Conservation (phyloP, 257 asterid genomes). For the Ilex aquifolium region DNA sequence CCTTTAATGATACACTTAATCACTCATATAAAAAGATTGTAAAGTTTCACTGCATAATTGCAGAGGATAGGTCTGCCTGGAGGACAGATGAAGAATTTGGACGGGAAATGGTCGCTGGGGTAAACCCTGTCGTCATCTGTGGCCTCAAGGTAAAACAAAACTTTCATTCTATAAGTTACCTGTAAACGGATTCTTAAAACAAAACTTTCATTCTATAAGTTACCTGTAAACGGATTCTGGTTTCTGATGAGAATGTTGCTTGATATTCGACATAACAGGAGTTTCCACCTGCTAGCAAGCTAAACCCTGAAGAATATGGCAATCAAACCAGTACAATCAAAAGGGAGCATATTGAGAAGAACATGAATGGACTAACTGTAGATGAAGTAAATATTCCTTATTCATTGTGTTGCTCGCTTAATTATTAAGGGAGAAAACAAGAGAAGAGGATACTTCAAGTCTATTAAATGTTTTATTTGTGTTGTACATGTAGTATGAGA, state of each 20-base stretch:
- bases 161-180: background rate
- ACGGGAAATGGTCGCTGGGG: constrained; percentile 95
- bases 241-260: constrained; percentile 3
- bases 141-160: constrained; percentile 49
- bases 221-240: background rate
- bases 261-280: constrained; percentile 30
- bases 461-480: too few relatives aligned
- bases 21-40: background rate
- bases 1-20: background rate
- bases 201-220: background rate
- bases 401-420: background rate
- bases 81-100: constrained; percentile 93
- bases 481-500: background rate
- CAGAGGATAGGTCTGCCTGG: constrained; percentile 87
- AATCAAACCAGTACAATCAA: constrained; percentile 57
- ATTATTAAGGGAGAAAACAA: too few relatives aligned
- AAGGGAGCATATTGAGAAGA: constrained; percentile 47
- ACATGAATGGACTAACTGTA: constrained; percentile 63
- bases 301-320: constrained; percentile 51
- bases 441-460: too few relatives aligned
- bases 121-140: constrained; percentile 70
- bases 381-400: constrained; percentile 42
- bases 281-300: constrained; percentile 77
- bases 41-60: constrained; percentile 2
- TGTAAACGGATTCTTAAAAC: constrained; percentile 11